Conservation (phyloP, 2,329 filamentous ascomycete genomes). For the Plectosphaerella cucumerina region DNA sequence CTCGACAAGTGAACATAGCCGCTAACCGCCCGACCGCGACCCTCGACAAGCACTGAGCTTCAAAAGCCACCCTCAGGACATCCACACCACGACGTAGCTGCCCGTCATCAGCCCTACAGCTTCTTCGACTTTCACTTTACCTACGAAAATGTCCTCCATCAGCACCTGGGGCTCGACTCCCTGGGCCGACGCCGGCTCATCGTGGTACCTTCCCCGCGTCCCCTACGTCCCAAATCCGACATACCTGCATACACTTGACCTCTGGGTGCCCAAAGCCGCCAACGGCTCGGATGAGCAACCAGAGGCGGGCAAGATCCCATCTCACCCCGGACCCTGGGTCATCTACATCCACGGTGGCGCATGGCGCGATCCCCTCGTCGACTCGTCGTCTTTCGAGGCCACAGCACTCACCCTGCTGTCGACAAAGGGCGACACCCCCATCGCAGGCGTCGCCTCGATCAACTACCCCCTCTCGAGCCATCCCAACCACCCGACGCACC, state of each 20-base stretch:
- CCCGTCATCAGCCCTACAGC: no score
- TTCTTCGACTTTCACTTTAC: no score
- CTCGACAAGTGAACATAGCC: no score
- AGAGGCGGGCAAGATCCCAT: neutral
- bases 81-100: no score
- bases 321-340: constrained; percentile 8
- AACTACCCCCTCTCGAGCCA: constrained; percentile 56
- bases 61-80: no score
- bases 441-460: constrained; percentile 31
- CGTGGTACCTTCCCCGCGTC: neutral
- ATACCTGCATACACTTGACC: neutral
- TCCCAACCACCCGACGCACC: constrained; percentile 34
- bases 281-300: neutral
- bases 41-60: no score
- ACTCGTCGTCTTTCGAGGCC: constrained; percentile 8
- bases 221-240: neutral
- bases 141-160: neutral
- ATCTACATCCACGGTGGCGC: constrained; percentile 21
- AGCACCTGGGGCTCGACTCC: neutral
- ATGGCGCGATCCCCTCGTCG: constrained; percentile 19
- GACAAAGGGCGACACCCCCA: neutral
- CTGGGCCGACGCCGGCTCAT: neutral
- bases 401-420: constrained; percentile 8
- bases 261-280: neutral
- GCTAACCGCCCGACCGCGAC: no score